Evolutionary conservation across 148 eudicot species (phyloP).

Genomic region (Rhododendron vialii): DNA sequence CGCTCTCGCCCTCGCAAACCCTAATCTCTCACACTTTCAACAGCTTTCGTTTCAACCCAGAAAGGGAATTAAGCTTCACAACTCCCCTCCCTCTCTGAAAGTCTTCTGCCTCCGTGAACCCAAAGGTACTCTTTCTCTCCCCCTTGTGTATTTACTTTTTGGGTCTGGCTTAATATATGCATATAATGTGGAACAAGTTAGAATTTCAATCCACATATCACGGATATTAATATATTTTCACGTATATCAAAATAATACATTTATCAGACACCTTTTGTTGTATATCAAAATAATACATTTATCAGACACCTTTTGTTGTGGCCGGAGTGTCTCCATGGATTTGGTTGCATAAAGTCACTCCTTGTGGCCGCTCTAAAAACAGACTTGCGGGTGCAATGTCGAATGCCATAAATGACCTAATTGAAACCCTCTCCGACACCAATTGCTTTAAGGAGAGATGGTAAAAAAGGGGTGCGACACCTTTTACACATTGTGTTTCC

Average conservation of each 20-base stretch:
- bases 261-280: too few relatives aligned
- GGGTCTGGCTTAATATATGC: not conserved
- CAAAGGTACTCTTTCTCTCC: conserved; percentile 18
- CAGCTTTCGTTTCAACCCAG: conserved; percentile 15
- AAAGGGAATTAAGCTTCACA: conserved; percentile 9
- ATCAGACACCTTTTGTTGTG: too few relatives aligned
- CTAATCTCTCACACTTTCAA: conserved; percentile 4
- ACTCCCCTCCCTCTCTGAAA: not conserved
- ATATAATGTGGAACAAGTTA: not conserved
- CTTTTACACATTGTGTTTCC: not conserved
- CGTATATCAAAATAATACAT: not conserved
- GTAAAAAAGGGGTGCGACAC: not conserved
- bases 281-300: not conserved
- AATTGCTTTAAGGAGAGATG: not conserved
- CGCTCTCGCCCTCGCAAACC: conserved; percentile 10
- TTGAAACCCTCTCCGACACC: not conserved
- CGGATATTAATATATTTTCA: too few relatives aligned
- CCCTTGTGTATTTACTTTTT: not conserved
- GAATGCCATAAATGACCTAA: too few relatives aligned
- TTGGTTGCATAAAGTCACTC: too few relatives aligned
- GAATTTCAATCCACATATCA: not conserved
- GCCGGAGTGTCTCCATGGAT: too few relatives aligned
- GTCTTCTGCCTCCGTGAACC: conserved; percentile 24
- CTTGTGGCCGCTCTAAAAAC: too few relatives aligned
- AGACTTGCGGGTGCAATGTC: too few relatives aligned